Evolutionary conservation across 1,284 basidiomycete species (phyloP), one percentile per base, ranked within the genome.

Genomic region (Ceratorhiza oryzae-sativae): DNA sequence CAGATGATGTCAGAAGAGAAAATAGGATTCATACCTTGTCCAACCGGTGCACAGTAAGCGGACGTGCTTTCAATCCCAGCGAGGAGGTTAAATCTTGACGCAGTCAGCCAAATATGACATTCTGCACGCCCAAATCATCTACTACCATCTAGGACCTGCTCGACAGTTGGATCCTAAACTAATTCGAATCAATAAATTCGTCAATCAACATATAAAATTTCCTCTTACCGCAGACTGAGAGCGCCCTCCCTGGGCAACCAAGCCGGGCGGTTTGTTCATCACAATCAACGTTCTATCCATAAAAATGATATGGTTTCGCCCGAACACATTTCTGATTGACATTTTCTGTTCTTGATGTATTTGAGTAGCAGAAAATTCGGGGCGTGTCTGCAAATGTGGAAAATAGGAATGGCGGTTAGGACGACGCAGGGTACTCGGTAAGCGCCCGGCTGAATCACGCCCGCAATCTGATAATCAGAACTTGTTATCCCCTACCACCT

Each of bases 201-300:
- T n/a, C n/a, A n/a, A n/a, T 18, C 39, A 36, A 5, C 3, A 59
- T 75, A 75, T 45, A 62, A 48, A 18, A 1, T 1, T 12, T n/a
- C 13, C 10, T 18, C 34, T 27, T 58, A 59, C 48, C 10, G 36
- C 36, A 2, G 20, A 76, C 32, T 23, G 68, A 30, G 60, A 72
- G 27, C 81, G 78, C 45, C 71, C 62, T 15, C 73, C 71, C 77
- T 91, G 90, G 60, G 86, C 86, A 23, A 88, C 77, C 45, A 90
- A 81, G 23, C 84, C 86, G 10, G 85, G 82, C 0, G 88, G 87
- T 76, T 91, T 91, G 76, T 90, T 88, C 55, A 90, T 73, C 13
- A 88, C 83, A 23, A 89, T 80, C 13, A 87, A 70, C 9, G 82
- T 80, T 36, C 82, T 82, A 79, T 90, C 88, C 49, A 67, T 39